Evolutionary conservation across 352 stramenopile species (phyloP).

Genomic region (Phytophthora quininea): DNA sequence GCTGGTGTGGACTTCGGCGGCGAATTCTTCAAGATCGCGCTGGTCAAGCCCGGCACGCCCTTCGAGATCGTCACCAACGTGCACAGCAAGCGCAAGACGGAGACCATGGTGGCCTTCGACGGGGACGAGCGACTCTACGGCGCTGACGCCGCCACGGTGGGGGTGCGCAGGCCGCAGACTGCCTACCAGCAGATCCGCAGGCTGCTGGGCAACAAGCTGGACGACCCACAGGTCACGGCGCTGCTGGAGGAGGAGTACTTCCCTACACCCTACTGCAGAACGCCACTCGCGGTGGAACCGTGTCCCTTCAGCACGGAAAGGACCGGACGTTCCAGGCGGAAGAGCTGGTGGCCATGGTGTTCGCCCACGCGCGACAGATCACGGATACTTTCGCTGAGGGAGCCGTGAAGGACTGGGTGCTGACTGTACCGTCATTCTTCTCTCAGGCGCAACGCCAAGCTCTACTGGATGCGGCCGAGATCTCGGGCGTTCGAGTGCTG

Average conservation of each 20-base stretch:
- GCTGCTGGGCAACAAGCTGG: constrained; percentile 86
- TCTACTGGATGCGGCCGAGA: constrained; percentile 93
- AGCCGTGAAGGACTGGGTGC: constrained; percentile 92
- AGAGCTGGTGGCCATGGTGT: constrained; percentile 97
- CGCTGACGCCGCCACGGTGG: constrained; percentile 92
- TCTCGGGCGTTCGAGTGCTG: constrained; percentile 96
- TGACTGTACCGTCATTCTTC: constrained; percentile 97
- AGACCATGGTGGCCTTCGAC: constrained; percentile 93
- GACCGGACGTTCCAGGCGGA: constrained; percentile 89
- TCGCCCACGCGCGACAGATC: constrained; percentile 90
- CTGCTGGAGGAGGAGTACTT: constrained; percentile 79
- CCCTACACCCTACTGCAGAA: constrained; percentile 85
- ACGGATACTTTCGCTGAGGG: constrained; percentile 73
- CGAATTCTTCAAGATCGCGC: constrained; percentile 88
- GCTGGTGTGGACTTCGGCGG: constrained; percentile 96
- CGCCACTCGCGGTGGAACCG: constrained; percentile 71
- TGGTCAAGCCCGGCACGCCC: constrained; percentile 93
- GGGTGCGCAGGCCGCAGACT: constrained; percentile 92
- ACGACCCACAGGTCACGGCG: constrained; percentile 70
- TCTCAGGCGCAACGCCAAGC: constrained; percentile 95
- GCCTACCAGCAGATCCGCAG: constrained; percentile 91
- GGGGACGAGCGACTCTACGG: constrained; percentile 95
- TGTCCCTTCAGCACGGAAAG: constrained; percentile 59
- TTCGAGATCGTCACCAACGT: constrained; percentile 99
- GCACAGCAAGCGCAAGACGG: constrained; percentile 98